Evolutionary conservation across 345 rosid species (phyloP).

Genomic region (Brassica nigra): DNA sequence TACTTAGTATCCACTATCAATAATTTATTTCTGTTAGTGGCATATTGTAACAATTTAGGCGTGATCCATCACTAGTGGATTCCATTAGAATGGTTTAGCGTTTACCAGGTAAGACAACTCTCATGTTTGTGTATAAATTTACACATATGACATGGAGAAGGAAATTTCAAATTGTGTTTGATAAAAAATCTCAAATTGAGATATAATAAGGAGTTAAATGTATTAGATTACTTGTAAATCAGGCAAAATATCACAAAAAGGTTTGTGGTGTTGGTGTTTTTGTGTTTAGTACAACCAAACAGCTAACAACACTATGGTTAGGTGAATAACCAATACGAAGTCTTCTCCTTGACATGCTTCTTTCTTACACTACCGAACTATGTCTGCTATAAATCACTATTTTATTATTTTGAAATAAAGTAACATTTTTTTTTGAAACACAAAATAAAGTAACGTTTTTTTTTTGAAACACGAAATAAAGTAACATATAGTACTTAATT

Average conservation of each 20-base stretch:
- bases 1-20: constrained; percentile 6
- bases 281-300: constrained; percentile 34
- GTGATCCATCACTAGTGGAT: constrained; percentile 17
- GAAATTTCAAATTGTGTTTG: neutral
- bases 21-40: neutral
- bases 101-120: neutral
- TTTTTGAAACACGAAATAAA: no score
- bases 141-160: neutral
- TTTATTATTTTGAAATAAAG: neutral
- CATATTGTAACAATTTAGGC: constrained; percentile 14
- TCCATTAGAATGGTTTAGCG: constrained; percentile 3
- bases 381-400: neutral
- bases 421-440: no score
- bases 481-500: neutral
- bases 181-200: neutral
- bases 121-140: neutral
- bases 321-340: constrained; percentile 29
- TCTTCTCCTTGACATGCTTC: constrained; percentile 11
- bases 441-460: no score
- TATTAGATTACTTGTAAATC: constrained; percentile 4
- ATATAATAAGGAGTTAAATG: neutral
- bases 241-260: constrained; percentile 4
- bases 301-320: constrained; percentile 28
- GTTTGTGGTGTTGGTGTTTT: constrained; percentile 1
- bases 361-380: constrained; percentile 11